phyloP scores from a whole-genome alignment of 2,329 filamentous ascomycete genomes.

The Daldinia eschscholtzii region DNA sequence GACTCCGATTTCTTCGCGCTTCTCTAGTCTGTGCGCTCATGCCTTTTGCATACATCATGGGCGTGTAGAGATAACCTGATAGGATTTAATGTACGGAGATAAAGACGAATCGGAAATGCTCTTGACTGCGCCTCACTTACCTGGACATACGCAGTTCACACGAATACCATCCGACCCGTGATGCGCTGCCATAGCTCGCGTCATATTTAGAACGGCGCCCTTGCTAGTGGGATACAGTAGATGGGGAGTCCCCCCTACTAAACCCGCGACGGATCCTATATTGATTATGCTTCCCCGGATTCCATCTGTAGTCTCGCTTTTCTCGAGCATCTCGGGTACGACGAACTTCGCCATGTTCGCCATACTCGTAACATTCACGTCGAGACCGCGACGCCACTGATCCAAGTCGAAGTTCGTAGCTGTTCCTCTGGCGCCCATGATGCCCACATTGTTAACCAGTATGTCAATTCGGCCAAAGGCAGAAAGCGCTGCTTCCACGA shows the following conservation, averaged over 20 bases:
- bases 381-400: slow-evolving; percentile 67
- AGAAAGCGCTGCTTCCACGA: slow-evolving; percentile 58
- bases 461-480: slow-evolving; percentile 71
- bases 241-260: slow-evolving; percentile 60
- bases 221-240: slow-evolving; percentile 63
- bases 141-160: slow-evolving; percentile 65
- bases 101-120: not conserved
- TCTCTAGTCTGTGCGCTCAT: slow-evolving; percentile 57
- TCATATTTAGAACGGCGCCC: slow-evolving; percentile 65
- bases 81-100: not conserved
- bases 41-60: slow-evolving; percentile 59
- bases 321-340: slow-evolving; percentile 70
- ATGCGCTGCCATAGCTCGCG: slow-evolving; percentile 64
- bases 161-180: slow-evolving; percentile 61
- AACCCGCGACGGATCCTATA: slow-evolving; percentile 71
- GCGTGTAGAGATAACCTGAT: slow-evolving; percentile 60
- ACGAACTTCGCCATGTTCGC: slow-evolving; percentile 72
- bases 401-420: slow-evolving; percentile 71
- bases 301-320: slow-evolving; percentile 56
- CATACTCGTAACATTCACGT: slow-evolving; percentile 75
- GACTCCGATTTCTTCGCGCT: slow-evolving; percentile 55
- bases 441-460: slow-evolving; percentile 74
- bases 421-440: slow-evolving; percentile 69
- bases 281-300: slow-evolving; percentile 69
- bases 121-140: slow-evolving; percentile 36